Base-by-base conservation (phyloP, 306 rosid genomes). In the Glycyrrhiza uralensis region DNA sequence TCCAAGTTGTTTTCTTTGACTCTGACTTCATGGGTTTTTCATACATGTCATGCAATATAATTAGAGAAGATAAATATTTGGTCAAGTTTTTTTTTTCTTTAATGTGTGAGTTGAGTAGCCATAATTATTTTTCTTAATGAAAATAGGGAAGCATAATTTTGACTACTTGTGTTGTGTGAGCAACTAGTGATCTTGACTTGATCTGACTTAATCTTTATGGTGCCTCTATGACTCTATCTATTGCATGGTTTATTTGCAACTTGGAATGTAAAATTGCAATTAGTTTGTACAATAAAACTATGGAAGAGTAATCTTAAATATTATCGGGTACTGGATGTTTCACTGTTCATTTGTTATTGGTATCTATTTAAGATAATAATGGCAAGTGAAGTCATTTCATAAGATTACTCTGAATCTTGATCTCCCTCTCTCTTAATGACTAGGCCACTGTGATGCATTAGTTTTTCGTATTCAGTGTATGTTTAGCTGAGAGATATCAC, bases 371-470 rank as follows among this genome's bases (percentile, higher is more conserved):
- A 60, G 50, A 77, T 32, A 15, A 47, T 24, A 33, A 46, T 64
- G 45, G 46, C 38, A 30, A 44, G 35, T 64, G 19, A 47, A 38
- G 55, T 78, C 41, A 42, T 56, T n/a, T 58, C 59, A 58, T 61
- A 28, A 26, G 66, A 58, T 68, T 28, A 32, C 32, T 58, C 51
- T 77, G 39, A 24, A 74, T 33, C 76, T 49, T 59, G 61, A 17
- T 47, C 19, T 36, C 33, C 67, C 11, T 39, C 6, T 45, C 20
- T 66, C 49, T 30, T 49, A 17, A 36, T 65, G 57, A 14, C 28
- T 47, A 51, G 20, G 23, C 2, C 52, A 50, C 45, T 29, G 2
- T 56, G n/a, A 24, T 35, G 41, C 50, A 47, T 10, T 35, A 1
- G 28, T 14, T 76, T 65, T 51, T 46, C 52, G 50, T 66, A 18